Evolutionary conservation across 176 grass and related monocot genomes (phyloP), one percentile per base, ranked within the genome.

Genomic region (Aegilops tauschii): DNA sequence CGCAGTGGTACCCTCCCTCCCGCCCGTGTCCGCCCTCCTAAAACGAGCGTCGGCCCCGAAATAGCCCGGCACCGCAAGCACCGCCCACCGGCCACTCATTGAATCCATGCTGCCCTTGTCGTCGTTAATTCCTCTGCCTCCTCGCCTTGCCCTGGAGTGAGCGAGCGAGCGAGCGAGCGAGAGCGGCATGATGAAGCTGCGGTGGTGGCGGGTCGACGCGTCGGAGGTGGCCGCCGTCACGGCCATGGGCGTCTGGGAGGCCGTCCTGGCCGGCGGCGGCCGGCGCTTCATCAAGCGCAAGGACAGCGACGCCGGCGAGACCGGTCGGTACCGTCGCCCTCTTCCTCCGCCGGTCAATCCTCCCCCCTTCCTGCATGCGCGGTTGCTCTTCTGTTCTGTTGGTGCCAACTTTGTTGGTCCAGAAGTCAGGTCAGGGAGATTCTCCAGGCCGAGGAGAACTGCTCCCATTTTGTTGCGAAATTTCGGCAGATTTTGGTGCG

Each of bases 231-330:
- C 81, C 68, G 74, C 87, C 35, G 78, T 88, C 32, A 64, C 89
- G 64, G 85, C 86, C 56, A 98, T 98, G 93, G 96, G 91, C 83
- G 83, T 98, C 31, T 90, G 91, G 86, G 93, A 98, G 82, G 90
- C 91, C 25, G 90, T 98, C 75, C 88, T 98, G 21, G 90, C 91
- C n/a, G 87, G 85, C 75, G 87, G 89, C 56, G 93, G 93, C 66
- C 77, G 91, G 83, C 80, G 83, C 30, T 94, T 95, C 86, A 87
- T 95, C 83, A 95, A 98, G 91, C 91, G 93, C 56, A 98, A 95
- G 87, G 95, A 98, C 70, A 92, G 86, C 71, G 91, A 95, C 78
- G 91, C 93, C 47, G 95, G 91, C 69, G 89, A 98, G 80, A 79
- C 80, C 62, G 93, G 96, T 95, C 62, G 32, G 88, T 69, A 45